Percentiles rank a stretch among this genome's conserved stretches.
These are phyloP conservation scores for Pisolithus albus DNA, from an alignment of 768 basidiomycete species.

Conservation along the genomic window DNA sequence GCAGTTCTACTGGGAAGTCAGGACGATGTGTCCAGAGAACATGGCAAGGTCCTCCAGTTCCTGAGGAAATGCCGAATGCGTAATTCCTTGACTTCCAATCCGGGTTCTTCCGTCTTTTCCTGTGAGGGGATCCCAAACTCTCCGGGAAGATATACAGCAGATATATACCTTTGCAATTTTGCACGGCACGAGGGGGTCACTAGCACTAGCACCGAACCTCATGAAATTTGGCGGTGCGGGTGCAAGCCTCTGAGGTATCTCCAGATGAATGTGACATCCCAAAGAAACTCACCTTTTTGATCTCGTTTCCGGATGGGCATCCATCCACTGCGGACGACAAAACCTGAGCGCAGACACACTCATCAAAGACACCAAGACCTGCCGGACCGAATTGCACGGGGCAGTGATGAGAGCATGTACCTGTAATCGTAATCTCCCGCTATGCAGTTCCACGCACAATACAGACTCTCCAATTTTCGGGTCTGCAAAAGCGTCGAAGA, in stretches of 20 bases:
- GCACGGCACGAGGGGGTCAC: slow-evolving; percentile 11
- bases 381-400: too few species aligned
- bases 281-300: slow-evolving; percentile 27
- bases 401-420: too few species aligned
- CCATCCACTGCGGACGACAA: slow-evolving; percentile 37
- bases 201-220: slow-evolving; percentile 12
- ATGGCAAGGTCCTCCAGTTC: slow-evolving; percentile 13
- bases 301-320: slow-evolving; percentile 37
- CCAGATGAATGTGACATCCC: not conserved
- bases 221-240: slow-evolving; percentile 13
- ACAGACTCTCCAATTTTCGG: too few species aligned
- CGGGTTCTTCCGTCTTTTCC: not conserved
- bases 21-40: slow-evolving; percentile 13
- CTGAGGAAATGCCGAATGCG: slow-evolving; percentile 7
- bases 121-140: slow-evolving; percentile 10
- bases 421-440: too few species aligned
- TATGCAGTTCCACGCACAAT: too few species aligned
- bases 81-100: not conserved
- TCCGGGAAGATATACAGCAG: slow-evolving; percentile 11
- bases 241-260: slow-evolving; percentile 40
- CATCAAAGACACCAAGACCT: too few species aligned
- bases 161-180: slow-evolving; percentile 4
- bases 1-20: not conserved
- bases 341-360: slow-evolving; percentile 28
- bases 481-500: too few species aligned